phyloP scores from a whole-genome alignment of 352 stramenopile species.

The Pythium rhizo-oryzae region DNA sequence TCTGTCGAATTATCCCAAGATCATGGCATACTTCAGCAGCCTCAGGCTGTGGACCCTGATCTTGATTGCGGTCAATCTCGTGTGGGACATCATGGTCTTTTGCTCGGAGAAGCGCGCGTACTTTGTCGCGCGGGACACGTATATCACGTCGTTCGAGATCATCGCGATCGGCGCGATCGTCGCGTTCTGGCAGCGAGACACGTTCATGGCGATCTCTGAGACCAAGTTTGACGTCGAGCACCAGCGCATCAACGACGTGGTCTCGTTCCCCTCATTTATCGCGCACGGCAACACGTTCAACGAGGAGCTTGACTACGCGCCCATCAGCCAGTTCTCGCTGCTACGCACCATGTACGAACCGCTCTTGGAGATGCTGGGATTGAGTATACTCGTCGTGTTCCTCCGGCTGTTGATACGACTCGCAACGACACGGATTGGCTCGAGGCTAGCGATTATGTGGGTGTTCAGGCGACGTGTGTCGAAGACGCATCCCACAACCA shows the following conservation, averaged over 20 bases:
- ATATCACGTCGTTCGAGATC: conserved; percentile 26
- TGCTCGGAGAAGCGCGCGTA: conserved; percentile 9
- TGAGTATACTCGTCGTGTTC: background rate
- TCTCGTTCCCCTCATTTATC: conserved; percentile 23
- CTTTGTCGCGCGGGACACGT: conserved; percentile 19
- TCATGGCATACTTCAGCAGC: conserved; percentile 11
- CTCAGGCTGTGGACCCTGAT: conserved; percentile 17
- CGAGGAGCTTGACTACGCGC: conserved; percentile 22
- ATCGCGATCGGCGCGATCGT: conserved; percentile 26
- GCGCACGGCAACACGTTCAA: conserved; percentile 36
- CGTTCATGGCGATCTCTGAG: conserved; percentile 29
- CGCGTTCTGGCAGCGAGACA: conserved; percentile 10
- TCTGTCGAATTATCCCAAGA: conserved; percentile 7
- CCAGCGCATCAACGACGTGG: conserved; percentile 33
- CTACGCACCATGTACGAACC: conserved; percentile 26
- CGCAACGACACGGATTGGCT: background rate
- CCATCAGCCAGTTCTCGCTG: conserved; percentile 19
- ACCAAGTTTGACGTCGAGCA: conserved; percentile 32
- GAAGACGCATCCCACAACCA: background rate
- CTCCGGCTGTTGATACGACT: background rate
- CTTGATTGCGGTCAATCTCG: conserved; percentile 19
- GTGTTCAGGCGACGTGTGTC: background rate
- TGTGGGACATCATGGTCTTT: conserved; percentile 8
- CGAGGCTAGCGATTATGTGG: background rate
- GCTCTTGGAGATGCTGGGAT: background rate